These are phyloP conservation scores for Pseudocercospora macadamiae DNA, from an alignment of 2,329 filamentous ascomycete species.

Conservation along the genomic window DNA sequence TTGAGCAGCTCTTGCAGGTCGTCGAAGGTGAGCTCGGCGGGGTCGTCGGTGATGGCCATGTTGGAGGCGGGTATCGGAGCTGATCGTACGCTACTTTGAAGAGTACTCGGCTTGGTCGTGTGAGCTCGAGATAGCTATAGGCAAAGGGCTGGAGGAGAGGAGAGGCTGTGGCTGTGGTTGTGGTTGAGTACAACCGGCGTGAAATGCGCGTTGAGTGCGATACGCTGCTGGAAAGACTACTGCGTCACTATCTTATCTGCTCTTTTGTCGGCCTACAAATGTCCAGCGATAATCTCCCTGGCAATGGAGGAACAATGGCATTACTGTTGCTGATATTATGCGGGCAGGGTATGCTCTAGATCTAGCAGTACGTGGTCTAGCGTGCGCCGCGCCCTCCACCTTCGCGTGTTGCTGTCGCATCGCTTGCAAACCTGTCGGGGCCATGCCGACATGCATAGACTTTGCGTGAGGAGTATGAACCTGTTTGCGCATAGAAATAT, in stretches of 20 bases:
- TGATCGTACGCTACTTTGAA: no score
- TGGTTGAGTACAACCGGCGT: conserved; percentile 26
- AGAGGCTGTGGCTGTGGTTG: conserved; percentile 5
- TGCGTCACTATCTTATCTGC: conserved; percentile 15
- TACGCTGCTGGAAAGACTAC: not conserved
- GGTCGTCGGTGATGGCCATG: conserved; percentile 41
- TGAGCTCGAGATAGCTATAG: not conserved
- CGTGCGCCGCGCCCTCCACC: not conserved
- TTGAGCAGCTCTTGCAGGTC: conserved; percentile 68
- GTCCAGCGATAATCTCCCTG: not conserved
- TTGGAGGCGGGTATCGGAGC: conserved; percentile 17
- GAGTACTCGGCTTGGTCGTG: no score
- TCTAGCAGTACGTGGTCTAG: not conserved
- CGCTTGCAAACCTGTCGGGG: no score
- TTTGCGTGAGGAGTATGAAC: no score
- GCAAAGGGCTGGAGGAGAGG: not conserved
- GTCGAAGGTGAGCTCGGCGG: conserved; percentile 59
- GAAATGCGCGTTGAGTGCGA: conserved; percentile 15
- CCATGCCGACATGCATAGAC: no score
- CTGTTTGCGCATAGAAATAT: no score
- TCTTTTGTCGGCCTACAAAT: not conserved
- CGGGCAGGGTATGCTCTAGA: not conserved
- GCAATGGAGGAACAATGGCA: not conserved
- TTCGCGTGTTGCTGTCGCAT: not conserved
- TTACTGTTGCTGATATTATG: not conserved